A percentile compares a stretch with the other conserved stretches of the same genome.
These are phyloP conservation scores for Candida maltosa DNA, from an alignment of 805 yeast species.

Conservation along the genomic window DNA sequence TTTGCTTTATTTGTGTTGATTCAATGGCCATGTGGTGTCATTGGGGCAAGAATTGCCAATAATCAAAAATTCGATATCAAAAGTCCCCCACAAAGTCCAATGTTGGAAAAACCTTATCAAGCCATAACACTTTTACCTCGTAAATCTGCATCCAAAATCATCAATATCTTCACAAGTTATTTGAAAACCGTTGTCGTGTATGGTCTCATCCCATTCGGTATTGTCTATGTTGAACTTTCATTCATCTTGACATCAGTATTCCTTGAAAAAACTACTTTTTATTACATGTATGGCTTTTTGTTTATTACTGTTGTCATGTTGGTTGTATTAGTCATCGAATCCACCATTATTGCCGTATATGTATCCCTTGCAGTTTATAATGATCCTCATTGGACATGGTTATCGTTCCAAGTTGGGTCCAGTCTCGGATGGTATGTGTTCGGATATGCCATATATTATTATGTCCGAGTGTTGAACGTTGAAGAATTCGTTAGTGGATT, in stretches of 20 bases:
- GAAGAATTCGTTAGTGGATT: conserved; percentile 65
- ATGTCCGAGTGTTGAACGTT: conserved; percentile 52
- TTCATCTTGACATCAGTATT: conserved; percentile 74
- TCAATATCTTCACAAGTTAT: neutral
- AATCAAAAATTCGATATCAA: conserved; percentile 18
- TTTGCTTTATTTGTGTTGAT: conserved; percentile 57
- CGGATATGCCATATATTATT: conserved; percentile 66
- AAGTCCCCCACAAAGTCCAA: neutral
- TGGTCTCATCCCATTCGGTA: conserved; percentile 76
- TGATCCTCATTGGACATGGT: conserved; percentile 80
- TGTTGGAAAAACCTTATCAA: neutral
- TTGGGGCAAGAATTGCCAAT: conserved; percentile 65
- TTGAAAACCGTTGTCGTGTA: conserved; percentile 32
- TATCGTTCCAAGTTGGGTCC: conserved; percentile 63
- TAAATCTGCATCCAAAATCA: neutral
- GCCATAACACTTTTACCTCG: no score
- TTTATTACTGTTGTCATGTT: conserved; percentile 58
- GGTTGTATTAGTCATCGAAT: conserved; percentile 63
- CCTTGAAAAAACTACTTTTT: conserved; percentile 75
- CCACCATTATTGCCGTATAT: conserved; percentile 68
- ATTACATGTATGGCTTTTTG: conserved; percentile 77
- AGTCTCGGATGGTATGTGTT: conserved; percentile 73
- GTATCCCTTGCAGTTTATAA: conserved; percentile 52
- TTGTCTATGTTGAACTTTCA: conserved; percentile 74
- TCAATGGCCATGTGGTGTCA: conserved; percentile 70